Percentiles rank a stretch among this genome's conserved stretches.
phyloP scores from a whole-genome alignment of 2,329 filamentous ascomycete species.

The Ophiostoma pallidulum region DNA sequence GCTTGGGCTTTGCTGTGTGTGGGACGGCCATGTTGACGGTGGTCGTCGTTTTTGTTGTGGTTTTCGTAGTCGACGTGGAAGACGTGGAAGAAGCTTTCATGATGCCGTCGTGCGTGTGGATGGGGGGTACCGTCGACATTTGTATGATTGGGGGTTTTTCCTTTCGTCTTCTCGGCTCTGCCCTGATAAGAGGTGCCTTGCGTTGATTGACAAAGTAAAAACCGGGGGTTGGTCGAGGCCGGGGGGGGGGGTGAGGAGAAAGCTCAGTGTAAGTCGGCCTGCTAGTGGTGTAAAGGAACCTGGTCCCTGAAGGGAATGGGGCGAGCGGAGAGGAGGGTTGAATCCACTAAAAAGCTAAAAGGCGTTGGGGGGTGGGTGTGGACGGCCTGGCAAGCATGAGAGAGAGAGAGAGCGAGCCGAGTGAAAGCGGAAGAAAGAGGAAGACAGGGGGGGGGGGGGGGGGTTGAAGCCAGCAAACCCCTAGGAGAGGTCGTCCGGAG shows the following conservation, averaged over 20 bases:
- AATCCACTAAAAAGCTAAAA: background rate
- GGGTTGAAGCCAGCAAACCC: slow-evolving; percentile 15
- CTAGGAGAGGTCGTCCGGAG: slow-evolving; percentile 9
- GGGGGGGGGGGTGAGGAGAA: slow-evolving; percentile 12
- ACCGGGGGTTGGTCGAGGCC: slow-evolving; percentile 16
- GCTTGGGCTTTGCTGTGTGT: slow-evolving; percentile 49
- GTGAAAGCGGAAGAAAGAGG: background rate
- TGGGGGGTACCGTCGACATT: slow-evolving; percentile 61
- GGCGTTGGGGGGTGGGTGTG: slow-evolving; percentile 12
- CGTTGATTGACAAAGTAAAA: slow-evolving; percentile 19
- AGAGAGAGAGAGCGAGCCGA: background rate
- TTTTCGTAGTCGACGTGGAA: slow-evolving; percentile 8
- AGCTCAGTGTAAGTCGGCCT: background rate
- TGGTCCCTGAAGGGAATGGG: slow-evolving; percentile 8
- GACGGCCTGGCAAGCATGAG: slow-evolving; percentile 10
- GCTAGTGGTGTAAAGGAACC: background rate
- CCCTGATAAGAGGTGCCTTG: slow-evolving; percentile 15
- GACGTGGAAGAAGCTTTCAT: slow-evolving; percentile 27
- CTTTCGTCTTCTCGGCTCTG: slow-evolving; percentile 21
- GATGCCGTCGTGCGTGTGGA: slow-evolving; percentile 36
- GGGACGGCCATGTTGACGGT: slow-evolving; percentile 53
- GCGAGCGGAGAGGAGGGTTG: slow-evolving; percentile 16
- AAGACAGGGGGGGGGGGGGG: background rate
- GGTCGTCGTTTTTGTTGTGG: slow-evolving; percentile 23
- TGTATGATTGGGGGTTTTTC: slow-evolving; percentile 33